These are phyloP conservation scores for Linum lewisii DNA, from an alignment of 345 rosid species.

Conservation along the genomic window DNA sequence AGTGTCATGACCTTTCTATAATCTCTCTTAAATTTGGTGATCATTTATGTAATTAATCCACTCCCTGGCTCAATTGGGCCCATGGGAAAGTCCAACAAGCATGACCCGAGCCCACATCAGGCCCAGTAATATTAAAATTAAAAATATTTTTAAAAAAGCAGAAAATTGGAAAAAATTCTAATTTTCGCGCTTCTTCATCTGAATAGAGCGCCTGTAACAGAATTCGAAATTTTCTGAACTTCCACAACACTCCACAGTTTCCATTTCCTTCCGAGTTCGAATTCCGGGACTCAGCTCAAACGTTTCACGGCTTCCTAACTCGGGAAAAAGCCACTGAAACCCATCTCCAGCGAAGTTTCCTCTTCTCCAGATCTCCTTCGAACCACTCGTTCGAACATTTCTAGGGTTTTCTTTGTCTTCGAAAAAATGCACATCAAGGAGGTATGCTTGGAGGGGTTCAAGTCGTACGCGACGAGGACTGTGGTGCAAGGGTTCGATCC, in stretches of 20 bases:
- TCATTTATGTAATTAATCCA: too few relatives aligned
- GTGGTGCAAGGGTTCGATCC: constrained; percentile 89
- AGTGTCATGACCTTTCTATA: too few relatives aligned
- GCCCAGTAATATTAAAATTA: too few relatives aligned
- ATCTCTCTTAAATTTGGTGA: too few relatives aligned
- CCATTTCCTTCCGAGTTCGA: not conserved
- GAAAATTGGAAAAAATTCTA: not conserved
- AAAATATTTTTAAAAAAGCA: not conserved
- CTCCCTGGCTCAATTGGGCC: constrained; percentile 11
- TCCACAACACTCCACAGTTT: not conserved
- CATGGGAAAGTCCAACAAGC: not conserved
- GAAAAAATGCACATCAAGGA: constrained; percentile 69
- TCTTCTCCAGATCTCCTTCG: not conserved
- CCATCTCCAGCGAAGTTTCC: not conserved
- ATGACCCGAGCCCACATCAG: too few relatives aligned
- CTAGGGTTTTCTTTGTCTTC: not conserved
- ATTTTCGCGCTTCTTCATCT: too few relatives aligned
- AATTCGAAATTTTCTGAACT: not conserved
- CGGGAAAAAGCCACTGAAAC: not conserved
- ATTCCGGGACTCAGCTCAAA: not conserved
- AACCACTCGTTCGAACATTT: not conserved
- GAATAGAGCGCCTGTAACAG: too few relatives aligned
- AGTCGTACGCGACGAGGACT: constrained; percentile 93
- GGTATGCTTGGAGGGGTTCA: constrained; percentile 88
- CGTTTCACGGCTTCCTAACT: not conserved